phyloP scores from a whole-genome alignment of 371 early-diverging fungal genomes.

The Apophysomyces variabilis region DNA sequence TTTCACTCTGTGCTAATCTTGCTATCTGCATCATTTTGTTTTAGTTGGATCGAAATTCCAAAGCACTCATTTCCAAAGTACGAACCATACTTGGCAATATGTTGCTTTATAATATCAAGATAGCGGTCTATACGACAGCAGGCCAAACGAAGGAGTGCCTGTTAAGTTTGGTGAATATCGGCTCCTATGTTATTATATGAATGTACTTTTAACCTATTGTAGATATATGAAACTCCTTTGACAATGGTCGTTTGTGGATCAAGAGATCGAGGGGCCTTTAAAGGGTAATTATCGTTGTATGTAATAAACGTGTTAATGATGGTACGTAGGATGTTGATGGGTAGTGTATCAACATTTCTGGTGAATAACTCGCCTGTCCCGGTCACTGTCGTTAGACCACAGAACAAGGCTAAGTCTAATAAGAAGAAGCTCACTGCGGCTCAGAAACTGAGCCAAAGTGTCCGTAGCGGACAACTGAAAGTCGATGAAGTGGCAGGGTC shows the following conservation, averaged over 20 bases:
- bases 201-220: conserved; percentile 8
- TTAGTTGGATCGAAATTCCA: conserved; percentile 49
- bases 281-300: conserved; percentile 42
- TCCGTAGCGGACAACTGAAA: conserved; percentile 44
- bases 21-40: not conserved
- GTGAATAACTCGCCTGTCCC: conserved; percentile 66
- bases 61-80: conserved; percentile 49
- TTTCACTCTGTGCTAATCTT: not conserved
- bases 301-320: not conserved
- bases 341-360: conserved; percentile 62
- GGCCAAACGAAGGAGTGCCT: conserved; percentile 59
- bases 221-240: conserved; percentile 53
- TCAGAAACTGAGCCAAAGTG: conserved; percentile 52
- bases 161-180: conserved; percentile 50
- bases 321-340: conserved; percentile 49
- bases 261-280: conserved; percentile 57
- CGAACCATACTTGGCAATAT: conserved; percentile 37
- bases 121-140: conserved; percentile 55
- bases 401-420: conserved; percentile 49
- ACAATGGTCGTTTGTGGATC: conserved; percentile 65
- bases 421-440: conserved; percentile 46
- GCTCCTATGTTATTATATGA: not conserved
- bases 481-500: conserved; percentile 48
- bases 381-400: conserved; percentile 62
- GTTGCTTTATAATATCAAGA: conserved; percentile 57